phyloP scores from a whole-genome alignment of 148 eudicot species.

The Spergularia bocconei region DNA sequence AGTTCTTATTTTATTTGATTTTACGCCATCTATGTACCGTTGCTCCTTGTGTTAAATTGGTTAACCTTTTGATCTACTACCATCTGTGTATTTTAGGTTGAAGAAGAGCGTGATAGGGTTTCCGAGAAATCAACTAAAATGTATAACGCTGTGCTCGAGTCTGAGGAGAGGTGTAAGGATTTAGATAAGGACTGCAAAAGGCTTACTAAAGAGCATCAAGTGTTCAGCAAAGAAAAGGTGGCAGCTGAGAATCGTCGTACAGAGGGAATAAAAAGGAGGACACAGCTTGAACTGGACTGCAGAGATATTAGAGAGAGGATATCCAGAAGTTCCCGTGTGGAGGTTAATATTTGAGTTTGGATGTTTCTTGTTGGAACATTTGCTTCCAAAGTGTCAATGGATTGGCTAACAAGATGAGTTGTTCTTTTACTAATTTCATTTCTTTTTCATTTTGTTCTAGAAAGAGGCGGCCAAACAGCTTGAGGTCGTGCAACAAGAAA shows the following conservation, averaged over 20 bases:
- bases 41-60: neutral
- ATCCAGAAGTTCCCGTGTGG: constrained; percentile 47
- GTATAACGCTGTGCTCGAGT: constrained; percentile 68
- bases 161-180: constrained; percentile 79
- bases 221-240: constrained; percentile 75
- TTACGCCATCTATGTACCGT: neutral
- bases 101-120: constrained; percentile 62
- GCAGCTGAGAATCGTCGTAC: constrained; percentile 61
- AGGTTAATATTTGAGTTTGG: constrained; percentile 39
- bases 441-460: constrained; percentile 32
- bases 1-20: neutral
- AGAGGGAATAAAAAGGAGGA: constrained; percentile 67
- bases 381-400: neutral
- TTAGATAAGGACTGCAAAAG: constrained; percentile 74
- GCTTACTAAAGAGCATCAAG: constrained; percentile 77
- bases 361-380: neutral
- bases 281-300: constrained; percentile 84
- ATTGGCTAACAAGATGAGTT: neutral
- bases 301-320: constrained; percentile 78
- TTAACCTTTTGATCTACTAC: constrained; percentile 2
- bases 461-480: constrained; percentile 76
- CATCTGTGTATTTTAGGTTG: constrained; percentile 49
- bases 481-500: constrained; percentile 61
- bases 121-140: constrained; percentile 68
- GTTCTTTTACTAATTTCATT: neutral